Percentiles rank a stretch among this genome's conserved stretches.
These are phyloP conservation scores for Linnemannia schmuckeri DNA, from an alignment of 192 early-diverging fungal genomes.

Conservation along the genomic window DNA sequence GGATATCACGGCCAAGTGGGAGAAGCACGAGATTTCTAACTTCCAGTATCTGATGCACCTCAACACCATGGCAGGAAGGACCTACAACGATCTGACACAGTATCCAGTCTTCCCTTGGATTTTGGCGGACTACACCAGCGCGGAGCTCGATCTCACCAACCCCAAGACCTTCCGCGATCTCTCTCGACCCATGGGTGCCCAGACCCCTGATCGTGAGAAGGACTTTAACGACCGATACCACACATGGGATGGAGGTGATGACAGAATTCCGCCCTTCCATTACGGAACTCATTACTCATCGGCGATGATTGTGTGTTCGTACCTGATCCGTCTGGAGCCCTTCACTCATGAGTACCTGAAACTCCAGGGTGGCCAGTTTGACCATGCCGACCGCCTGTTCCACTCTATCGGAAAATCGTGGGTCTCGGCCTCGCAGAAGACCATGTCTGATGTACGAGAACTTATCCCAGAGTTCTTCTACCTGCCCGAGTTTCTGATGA, in stretches of 20 bases:
- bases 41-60: constrained; percentile 97
- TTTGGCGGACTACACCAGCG: constrained; percentile 81
- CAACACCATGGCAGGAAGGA: constrained; percentile 89
- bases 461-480: constrained; percentile 98
- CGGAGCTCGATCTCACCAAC: constrained; percentile 83
- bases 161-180: constrained; percentile 89
- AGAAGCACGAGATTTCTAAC: constrained; percentile 88
- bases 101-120: constrained; percentile 99
- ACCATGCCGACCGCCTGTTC: constrained; percentile 87
- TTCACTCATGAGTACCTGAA: constrained; percentile 87
- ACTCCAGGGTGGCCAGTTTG: constrained; percentile 84
- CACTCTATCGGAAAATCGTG: constrained; percentile 83
- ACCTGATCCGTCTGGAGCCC: constrained; percentile 90
- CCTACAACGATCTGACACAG: constrained; percentile 92
- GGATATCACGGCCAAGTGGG: constrained; percentile 86
- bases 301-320: constrained; percentile 90
- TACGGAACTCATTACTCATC: constrained; percentile 99
- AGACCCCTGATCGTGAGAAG: constrained; percentile 74
- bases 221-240: constrained; percentile 76
- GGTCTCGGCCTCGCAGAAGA: constrained; percentile 78
- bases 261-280: constrained; percentile 76
- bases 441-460: constrained; percentile 90
- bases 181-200: constrained; percentile 91
- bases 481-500: constrained; percentile 90
- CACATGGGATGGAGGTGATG: constrained; percentile 70